Conservation (phyloP, 192 early-diverging fungal genomes). For the Backusella parvicylindrica region DNA sequence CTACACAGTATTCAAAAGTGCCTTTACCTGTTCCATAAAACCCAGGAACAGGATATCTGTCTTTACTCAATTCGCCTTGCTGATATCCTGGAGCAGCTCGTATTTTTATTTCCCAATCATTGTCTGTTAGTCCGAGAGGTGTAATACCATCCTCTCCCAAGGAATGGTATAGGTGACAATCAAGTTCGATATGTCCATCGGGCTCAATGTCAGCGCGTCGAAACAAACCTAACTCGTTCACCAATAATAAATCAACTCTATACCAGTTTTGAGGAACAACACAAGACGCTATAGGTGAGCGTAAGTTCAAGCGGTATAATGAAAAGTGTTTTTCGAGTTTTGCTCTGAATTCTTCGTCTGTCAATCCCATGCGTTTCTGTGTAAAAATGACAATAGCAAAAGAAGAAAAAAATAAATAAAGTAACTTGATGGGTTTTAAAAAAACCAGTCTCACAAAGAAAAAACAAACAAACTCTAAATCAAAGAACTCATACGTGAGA, state of each 20-base stretch:
- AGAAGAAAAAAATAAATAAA: neutral
- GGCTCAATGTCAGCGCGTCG: slow-evolving; percentile 19
- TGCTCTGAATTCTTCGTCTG: slow-evolving; percentile 25
- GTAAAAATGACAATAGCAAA: neutral
- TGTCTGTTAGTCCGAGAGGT: neutral
- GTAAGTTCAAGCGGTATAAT: slow-evolving; percentile 25
- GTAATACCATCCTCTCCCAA: neutral
- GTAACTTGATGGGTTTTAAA: too few relatives aligned
- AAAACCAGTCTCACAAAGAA: too few relatives aligned
- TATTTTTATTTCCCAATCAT: slow-evolving; percentile 7
- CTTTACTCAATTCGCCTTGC: neutral
- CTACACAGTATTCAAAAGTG: slow-evolving; percentile 22
- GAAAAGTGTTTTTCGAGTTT: slow-evolving; percentile 30
- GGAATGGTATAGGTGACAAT: slow-evolving; percentile 10
- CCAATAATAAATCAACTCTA: slow-evolving; percentile 26
- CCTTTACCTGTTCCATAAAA: slow-evolving; percentile 23
- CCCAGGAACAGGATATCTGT: neutral
- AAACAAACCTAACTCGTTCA: slow-evolving; percentile 35
- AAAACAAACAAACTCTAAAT: too few relatives aligned
- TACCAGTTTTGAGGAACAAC: slow-evolving; percentile 22
- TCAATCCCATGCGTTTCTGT: neutral
- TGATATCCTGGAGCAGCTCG: neutral
- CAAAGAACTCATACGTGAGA: too few relatives aligned
- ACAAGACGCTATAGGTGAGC: slow-evolving; percentile 7
- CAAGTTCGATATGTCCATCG: slow-evolving; percentile 14